These are phyloP conservation scores for Solanum gracilifrons DNA, from an alignment of 257 asterid genomes.

Conservation along the genomic window DNA sequence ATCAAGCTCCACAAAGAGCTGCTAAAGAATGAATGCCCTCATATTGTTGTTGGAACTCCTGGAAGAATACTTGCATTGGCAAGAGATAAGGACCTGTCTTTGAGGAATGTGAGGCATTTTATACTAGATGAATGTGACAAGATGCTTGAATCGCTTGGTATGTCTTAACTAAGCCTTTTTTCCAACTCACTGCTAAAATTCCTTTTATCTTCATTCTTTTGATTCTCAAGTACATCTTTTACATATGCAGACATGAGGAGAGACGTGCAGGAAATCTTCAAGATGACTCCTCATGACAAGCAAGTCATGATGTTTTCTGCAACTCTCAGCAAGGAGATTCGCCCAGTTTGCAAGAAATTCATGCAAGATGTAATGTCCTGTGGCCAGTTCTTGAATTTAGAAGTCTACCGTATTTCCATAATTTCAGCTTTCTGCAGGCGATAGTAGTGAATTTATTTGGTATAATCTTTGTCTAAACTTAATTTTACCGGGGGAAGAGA, in stretches of 20 bases:
- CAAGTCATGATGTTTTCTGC: constrained; percentile 98
- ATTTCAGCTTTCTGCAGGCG: constrained; percentile 39
- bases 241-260: constrained; percentile 65
- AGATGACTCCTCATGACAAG: constrained; percentile 91
- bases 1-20: constrained; percentile 73
- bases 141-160: constrained; percentile 95
- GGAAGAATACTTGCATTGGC: constrained; percentile 78
- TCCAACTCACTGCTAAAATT: background rate
- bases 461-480: background rate
- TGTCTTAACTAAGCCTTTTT: background rate
- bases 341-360: constrained; percentile 91
- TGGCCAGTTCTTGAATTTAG: constrained; percentile 70
- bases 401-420: constrained; percentile 40
- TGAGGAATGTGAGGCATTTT: constrained; percentile 83
- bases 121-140: constrained; percentile 88
- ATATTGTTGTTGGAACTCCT: constrained; percentile 85
- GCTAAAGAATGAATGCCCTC: constrained; percentile 87
- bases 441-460: constrained; percentile 11
- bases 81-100: constrained; percentile 67
- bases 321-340: constrained; percentile 90
- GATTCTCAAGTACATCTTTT: background rate
- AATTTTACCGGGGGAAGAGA: background rate
- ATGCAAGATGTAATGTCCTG: constrained; percentile 94
- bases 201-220: background rate
- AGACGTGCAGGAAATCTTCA: constrained; percentile 91